Percentiles rank a stretch among this genome's conserved stretches.
These are phyloP conservation scores for Botryotinia globosa DNA, from an alignment of 2,329 filamentous ascomycete species.

Conservation along the genomic window DNA sequence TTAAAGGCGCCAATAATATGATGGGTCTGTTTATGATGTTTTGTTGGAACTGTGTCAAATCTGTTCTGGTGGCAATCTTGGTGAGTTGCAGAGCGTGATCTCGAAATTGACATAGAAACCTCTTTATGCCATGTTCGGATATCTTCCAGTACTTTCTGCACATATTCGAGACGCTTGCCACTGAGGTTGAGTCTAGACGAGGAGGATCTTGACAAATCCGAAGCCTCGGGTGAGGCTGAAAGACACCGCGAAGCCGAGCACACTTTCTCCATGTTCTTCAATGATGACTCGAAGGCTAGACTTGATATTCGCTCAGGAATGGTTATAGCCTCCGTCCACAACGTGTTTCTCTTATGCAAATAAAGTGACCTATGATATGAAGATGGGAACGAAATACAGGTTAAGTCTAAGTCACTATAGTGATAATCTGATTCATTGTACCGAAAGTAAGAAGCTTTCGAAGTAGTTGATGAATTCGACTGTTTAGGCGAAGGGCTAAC, in stretches of 20 bases:
- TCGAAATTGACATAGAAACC: slow-evolving; percentile 16
- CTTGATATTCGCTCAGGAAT: slow-evolving; percentile 16
- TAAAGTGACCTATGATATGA: slow-evolving; percentile 3
- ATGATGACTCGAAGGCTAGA: neutral
- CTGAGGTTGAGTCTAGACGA: neutral
- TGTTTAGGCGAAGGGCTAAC: neutral
- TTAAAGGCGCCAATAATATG: neutral
- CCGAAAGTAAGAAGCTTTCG: neutral
- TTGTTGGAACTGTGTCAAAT: neutral
- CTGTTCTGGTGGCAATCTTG: neutral
- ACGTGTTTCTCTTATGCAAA: neutral
- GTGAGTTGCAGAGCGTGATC: neutral
- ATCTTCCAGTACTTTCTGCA: slow-evolving; percentile 20
- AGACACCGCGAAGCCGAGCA: too few species aligned
- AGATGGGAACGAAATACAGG: neutral
- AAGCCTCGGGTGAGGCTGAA: neutral
- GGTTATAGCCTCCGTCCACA: neutral
- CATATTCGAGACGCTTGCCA: slow-evolving; percentile 15
- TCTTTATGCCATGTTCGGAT: slow-evolving; percentile 12
- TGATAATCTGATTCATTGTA: neutral
- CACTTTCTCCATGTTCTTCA: neutral
- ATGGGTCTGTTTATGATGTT: neutral
- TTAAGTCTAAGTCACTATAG: neutral
- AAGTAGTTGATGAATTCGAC: neutral
- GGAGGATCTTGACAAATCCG: neutral